These are phyloP conservation scores for Mercurialis annua DNA, from an alignment of 345 rosid genomes.

Conservation along the genomic window DNA sequence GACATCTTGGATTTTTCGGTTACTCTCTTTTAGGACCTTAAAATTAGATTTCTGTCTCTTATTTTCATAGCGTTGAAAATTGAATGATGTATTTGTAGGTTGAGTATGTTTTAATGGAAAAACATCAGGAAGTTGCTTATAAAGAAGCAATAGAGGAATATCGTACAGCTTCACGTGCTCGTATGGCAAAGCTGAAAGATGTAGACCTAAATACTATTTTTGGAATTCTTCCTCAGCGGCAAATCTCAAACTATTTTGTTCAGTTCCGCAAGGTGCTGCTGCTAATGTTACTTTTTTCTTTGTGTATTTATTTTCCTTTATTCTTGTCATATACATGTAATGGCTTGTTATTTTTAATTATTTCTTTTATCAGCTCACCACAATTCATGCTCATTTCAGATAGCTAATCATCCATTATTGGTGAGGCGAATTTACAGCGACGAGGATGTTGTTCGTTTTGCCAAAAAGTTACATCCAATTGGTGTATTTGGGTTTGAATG, in stretches of 20 bases:
- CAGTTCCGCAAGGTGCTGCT: slow-evolving; percentile 83
- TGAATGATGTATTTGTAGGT: slow-evolving; percentile 50
- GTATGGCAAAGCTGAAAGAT: slow-evolving; percentile 53
- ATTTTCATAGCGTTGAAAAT: slow-evolving; percentile 5
- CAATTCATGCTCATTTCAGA: slow-evolving; percentile 38
- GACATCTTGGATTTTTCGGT: slow-evolving; percentile 1
- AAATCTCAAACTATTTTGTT: slow-evolving; percentile 85
- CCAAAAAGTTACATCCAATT: slow-evolving; percentile 70
- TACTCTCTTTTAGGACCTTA: slow-evolving; percentile 2
- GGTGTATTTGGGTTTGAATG: slow-evolving; percentile 93
- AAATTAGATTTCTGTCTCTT: not conserved
- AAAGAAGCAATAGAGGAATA: slow-evolving; percentile 90
- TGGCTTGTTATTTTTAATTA: no score
- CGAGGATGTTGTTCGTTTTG: slow-evolving; percentile 65
- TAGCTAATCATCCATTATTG: slow-evolving; percentile 95
- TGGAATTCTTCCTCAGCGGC: slow-evolving; percentile 71
- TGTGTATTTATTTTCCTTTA: not conserved
- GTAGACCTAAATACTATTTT: slow-evolving; percentile 39
- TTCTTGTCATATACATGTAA: not conserved
- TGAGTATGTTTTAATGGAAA: slow-evolving; percentile 79
- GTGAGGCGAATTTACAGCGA: slow-evolving; percentile 80
- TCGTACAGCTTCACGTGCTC: slow-evolving; percentile 72
- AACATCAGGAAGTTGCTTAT: slow-evolving; percentile 70
- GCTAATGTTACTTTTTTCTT: not conserved
- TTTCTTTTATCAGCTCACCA: not conserved